A percentile compares a stretch with the other conserved stretches of the same genome.
phyloP scores from a whole-genome alignment of 2,329 filamentous ascomycete species.

The Trichoderma harzianum region DNA sequence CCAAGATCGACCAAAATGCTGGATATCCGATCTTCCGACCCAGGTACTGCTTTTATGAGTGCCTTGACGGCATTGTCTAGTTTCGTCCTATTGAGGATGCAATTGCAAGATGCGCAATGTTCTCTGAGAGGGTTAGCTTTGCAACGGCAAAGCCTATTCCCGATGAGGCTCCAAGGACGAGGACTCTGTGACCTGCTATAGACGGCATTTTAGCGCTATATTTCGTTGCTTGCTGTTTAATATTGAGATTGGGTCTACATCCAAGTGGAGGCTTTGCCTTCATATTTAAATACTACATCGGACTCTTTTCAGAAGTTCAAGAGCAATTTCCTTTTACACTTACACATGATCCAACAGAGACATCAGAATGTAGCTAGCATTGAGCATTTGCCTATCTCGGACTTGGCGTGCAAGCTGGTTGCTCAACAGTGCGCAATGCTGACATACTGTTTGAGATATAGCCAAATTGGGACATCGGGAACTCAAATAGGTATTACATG shows the following conservation, averaged over 20 bases:
- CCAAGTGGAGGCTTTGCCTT: neutral
- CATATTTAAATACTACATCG: neutral
- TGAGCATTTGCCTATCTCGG: neutral
- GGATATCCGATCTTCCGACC: neutral
- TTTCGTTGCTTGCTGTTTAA: neutral
- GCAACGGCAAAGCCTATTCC: neutral
- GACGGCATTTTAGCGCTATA: neutral
- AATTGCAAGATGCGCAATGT: neutral
- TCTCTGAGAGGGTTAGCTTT: neutral
- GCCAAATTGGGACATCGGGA: neutral
- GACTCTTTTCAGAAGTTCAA: neutral
- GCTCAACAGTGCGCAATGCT: neutral
- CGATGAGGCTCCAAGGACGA: neutral
- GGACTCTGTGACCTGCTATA: neutral
- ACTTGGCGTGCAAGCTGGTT: neutral
- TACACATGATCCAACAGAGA: neutral
- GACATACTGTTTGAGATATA: neutral
- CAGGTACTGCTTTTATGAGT: neutral
- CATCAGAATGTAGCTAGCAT: neutral
- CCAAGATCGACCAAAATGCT: neutral
- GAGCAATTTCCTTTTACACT: neutral
- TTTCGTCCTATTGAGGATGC: neutral
- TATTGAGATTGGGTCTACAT: too few relatives aligned
- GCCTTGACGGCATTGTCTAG: neutral
- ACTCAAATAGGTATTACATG: neutral